These are phyloP conservation scores for Hordeum vulgare DNA, from an alignment of 176 grass and related monocot genomes.

Conservation along the genomic window DNA sequence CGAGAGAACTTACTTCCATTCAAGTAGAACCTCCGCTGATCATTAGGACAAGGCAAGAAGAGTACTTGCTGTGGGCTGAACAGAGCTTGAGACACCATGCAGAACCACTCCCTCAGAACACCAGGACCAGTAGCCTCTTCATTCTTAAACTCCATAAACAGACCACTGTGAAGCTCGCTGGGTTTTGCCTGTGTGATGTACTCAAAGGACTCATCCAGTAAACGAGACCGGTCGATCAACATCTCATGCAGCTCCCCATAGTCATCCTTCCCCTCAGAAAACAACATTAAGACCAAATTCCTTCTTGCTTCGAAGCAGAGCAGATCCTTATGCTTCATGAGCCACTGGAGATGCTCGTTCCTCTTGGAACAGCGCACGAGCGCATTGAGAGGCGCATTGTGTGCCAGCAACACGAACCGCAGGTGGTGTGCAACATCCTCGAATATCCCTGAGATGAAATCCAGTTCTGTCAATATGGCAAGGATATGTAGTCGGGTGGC, in stretches of 20 bases:
- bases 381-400: slow-evolving; percentile 47
- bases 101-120: slow-evolving; percentile 97
- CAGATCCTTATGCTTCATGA: slow-evolving; percentile 79
- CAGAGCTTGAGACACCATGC: slow-evolving; percentile 77
- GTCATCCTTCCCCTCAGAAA: slow-evolving; percentile 82
- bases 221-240: slow-evolving; percentile 76
- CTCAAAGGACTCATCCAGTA: slow-evolving; percentile 80
- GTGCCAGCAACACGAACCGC: slow-evolving; percentile 46
- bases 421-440: slow-evolving; percentile 68
- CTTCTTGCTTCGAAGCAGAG: slow-evolving; percentile 72
- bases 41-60: slow-evolving; percentile 76
- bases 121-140: slow-evolving; percentile 98
- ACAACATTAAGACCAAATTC: slow-evolving; percentile 91
- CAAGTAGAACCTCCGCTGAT: slow-evolving; percentile 84
- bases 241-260: slow-evolving; percentile 90
- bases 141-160: slow-evolving; percentile 99
- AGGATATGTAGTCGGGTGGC: slow-evolving; percentile 45
- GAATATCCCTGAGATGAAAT: slow-evolving; percentile 67
- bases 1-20: slow-evolving; percentile 70
- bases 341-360: slow-evolving; percentile 63
- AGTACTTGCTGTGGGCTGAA: slow-evolving; percentile 89
- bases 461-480: slow-evolving; percentile 50
- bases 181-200: slow-evolving; percentile 60
- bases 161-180: slow-evolving; percentile 55
- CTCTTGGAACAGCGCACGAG: slow-evolving; percentile 64